Conservation (phyloP, 2,329 filamentous ascomycete species). For the Coniochaeta ligniaria region DNA sequence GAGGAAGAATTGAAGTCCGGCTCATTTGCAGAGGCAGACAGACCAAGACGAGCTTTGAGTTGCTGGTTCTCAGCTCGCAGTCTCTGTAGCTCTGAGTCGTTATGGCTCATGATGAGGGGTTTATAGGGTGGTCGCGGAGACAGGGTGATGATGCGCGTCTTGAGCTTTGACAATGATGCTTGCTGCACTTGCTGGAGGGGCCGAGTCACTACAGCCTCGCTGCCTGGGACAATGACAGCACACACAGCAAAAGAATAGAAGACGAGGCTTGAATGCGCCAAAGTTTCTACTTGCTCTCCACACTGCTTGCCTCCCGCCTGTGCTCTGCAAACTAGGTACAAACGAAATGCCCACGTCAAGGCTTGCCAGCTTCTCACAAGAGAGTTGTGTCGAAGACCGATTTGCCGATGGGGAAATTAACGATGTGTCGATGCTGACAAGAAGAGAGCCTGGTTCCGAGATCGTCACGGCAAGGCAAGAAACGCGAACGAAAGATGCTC, state of each 20-base stretch:
- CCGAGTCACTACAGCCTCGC: slow-evolving; percentile 1
- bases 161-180: slow-evolving; percentile 4
- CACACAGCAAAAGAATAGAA: not conserved
- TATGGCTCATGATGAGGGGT: not conserved
- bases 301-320: not conserved
- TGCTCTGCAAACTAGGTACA: not conserved
- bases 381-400: not conserved
- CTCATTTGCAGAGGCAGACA: not conserved
- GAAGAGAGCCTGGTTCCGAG: not conserved
- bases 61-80: not conserved
- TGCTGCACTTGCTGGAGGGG: slow-evolving; percentile 4
- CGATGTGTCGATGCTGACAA: not conserved
- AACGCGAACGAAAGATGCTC: not conserved
- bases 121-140: not conserved
- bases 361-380: not conserved
- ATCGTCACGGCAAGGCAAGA: not conserved
- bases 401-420: not conserved
- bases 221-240: not conserved
- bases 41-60: not conserved
- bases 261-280: not conserved
- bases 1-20: slow-evolving; percentile 7
- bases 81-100: not conserved
- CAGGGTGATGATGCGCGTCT: not conserved
- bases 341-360: not conserved
- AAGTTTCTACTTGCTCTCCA: not conserved